These are phyloP conservation scores for Schizopora paradoxa DNA, from an alignment of 1,284 basidiomycete genomes.

Conservation along the genomic window DNA sequence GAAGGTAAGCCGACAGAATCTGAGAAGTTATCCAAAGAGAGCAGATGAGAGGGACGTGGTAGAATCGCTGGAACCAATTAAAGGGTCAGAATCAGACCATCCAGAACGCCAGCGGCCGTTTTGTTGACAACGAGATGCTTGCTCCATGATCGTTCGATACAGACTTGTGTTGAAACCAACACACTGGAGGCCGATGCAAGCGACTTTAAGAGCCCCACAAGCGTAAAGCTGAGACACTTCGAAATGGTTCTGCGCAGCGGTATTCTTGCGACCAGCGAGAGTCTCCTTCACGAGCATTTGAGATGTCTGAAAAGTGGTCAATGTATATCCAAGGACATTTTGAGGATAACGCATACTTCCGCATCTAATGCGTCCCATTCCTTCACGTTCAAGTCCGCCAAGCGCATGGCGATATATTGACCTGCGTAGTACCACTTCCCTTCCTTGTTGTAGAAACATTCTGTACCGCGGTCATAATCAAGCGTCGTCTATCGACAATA, in stretches of 20 bases:
- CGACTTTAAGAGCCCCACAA: slow-evolving; percentile 62
- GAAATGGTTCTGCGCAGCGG: slow-evolving; percentile 68
- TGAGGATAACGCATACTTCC: slow-evolving; percentile 40
- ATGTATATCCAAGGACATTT: background rate
- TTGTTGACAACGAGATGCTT: slow-evolving; percentile 45
- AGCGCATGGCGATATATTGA: slow-evolving; percentile 57
- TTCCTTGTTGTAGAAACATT: slow-evolving; percentile 73
- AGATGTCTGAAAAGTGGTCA: slow-evolving; percentile 41
- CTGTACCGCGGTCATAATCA: slow-evolving; percentile 31
- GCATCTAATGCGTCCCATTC: slow-evolving; percentile 62
- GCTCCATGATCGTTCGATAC: slow-evolving; percentile 59
- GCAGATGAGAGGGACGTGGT: no score
- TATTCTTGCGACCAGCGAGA: slow-evolving; percentile 60
- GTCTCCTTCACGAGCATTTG: slow-evolving; percentile 66
- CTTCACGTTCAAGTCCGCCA: slow-evolving; percentile 56
- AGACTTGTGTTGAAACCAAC: slow-evolving; percentile 59
- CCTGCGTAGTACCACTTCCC: slow-evolving; percentile 78
- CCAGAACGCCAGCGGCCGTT: slow-evolving; percentile 18
- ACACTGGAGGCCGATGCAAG: slow-evolving; percentile 68
- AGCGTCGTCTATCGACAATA: background rate
- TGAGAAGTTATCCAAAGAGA: no score
- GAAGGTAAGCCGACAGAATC: no score
- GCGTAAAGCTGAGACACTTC: slow-evolving; percentile 66
- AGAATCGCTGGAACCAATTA: no score
- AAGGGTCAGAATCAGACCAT: slow-evolving; percentile 12